Base-by-base conservation (phyloP, 2,329 filamentous ascomycete genomes). In the Akanthomyces uredinophilus region DNA sequence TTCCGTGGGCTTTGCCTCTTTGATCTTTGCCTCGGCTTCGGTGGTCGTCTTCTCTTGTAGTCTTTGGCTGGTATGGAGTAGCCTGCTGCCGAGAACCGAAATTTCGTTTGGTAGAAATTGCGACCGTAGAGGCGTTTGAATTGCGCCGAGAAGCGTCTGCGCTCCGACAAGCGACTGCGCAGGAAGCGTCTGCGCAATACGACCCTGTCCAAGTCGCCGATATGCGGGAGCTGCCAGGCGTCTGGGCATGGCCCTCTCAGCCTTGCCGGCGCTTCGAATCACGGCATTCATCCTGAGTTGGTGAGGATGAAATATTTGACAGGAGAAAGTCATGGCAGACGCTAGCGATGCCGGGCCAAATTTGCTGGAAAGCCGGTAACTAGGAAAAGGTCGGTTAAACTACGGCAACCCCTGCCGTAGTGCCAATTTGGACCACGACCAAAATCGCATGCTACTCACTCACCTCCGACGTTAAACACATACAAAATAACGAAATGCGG, bases 201-300 rank as follows among this genome's bases (percentile, higher is more conserved):
- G 66, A 46, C 65, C 67, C 53, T 69, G 70, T 32, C 71, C 71
- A 62, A 75, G 69, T 62, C 73, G 68, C 52, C 77, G 73, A 66
- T 79, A 80, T 24, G 79, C 78, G 61, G 80, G 79, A 59, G 75
- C 73, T 64, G 70, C 66, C 54, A 70, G 55, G 64, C 76, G 74
- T 62, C 75, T 61, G 39, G 50, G 78, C 75, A 59, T 70, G 66
- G 74, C 74, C 67, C 72, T 72, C 65, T 79, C 73, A 67, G 78
- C 72, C 66, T 74, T 73, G 49, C 67, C 68, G 61, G 70, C 77
- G 75, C 76, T 79, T 76, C 70, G 77, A 67, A 76, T 72, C 62
- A 81, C 68, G 63, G 78, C 75, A 69, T 76, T 78, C 81, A 83
- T 83, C 55, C 70, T 78, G 69, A 64, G 52, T 62, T 64, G 60